Evolutionary conservation across 139 green algal species (phyloP), one percentile per base, ranked within the genome.

Genomic region (Spirogloea muscicola): DNA sequence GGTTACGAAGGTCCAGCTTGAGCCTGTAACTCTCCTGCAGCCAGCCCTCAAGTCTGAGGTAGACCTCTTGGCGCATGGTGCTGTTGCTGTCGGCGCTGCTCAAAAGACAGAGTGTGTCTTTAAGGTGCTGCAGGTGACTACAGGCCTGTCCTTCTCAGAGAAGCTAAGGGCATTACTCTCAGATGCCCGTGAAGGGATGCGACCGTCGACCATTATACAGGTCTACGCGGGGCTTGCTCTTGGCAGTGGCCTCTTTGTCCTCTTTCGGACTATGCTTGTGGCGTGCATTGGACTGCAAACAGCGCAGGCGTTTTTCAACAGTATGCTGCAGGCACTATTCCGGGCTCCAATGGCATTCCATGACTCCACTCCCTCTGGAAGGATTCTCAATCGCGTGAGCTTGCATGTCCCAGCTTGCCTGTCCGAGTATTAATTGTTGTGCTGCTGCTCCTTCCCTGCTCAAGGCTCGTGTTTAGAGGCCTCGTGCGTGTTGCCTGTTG

Each of bases 341-440:
- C 75, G 77, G 33, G 78, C 90, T 59, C 91, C 89, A 49, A 91
- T 96, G 81, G 38, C 75, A 13, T 96, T 96, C 83, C 96, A 96
- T 58, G 90, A 96, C 88, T 93, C 91, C 34, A 95, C 90, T 25
- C 91, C 91, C 9, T 82, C 86, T 7, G 91, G 91, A n/a, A 87
- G 91, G 58, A 89, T 96, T 49, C 82, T 96, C 37, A 96, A 95
- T 77, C 76, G 91, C 38, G 68, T 77, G 43, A 34, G n/a, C n/a
- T n/a, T 65, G n/a, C n/a, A n/a, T n/a, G n/a, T n/a, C n/a, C n/a
- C n/a, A n/a, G n/a, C n/a, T n/a, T n/a, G n/a, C n/a, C n/a, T n/a
- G n/a, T n/a, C n/a, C n/a, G n/a, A n/a, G n/a, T n/a, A n/a, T n/a
- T n/a, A n/a, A n/a, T n/a, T n/a, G n/a, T n/a, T n/a, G n/a, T n/a